Evolutionary conservation across 805 yeast species (phyloP), one percentile per base, ranked within the genome.

Genomic region (Suhomyces faveliae): DNA sequence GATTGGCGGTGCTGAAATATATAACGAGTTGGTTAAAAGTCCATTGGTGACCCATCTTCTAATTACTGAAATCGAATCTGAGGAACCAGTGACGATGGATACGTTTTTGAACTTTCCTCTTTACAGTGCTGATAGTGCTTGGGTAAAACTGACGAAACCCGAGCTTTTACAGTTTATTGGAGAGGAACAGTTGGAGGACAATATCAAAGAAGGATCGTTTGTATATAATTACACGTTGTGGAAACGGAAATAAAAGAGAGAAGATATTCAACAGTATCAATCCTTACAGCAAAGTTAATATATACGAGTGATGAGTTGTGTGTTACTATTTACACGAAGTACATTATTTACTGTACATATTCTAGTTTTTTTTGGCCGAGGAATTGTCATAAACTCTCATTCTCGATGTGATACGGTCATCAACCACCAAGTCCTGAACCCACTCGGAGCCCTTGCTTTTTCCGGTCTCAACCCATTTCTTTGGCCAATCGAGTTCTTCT

Each of bases 1-100:
- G 21, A 92, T 94, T 52, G 99, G 99, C 3, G 99, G 99, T 0
- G 94, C 91, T 0, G 91, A 91, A 61, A 73, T 94, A 7, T 94
- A 94, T 68, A 76, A 80, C 44, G 73, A 80, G 35, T 74, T 83
- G 11, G 59, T 83, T 11, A 51, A 61, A 1, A 70, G 65, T 46
- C 67, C 68, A 3, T 46, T 69, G 9, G 81, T 84, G 0, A 78
- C 78, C 40, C 74, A 81, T 23, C 66, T 89, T 43, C 73, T 88
- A 21, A 63, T 91, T 12, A 90, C 97, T 0, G 91, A 89, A 60
- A 77, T 91, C 24, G 56, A 62, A 2, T 48, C 50, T 35, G 54
- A 56, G 6, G 59, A 59, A 5, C 55, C 56, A 2, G 67, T 83
- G 4, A 78, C 75, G 12, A 80, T 90, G 75, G 98, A 91, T 66